These are phyloP conservation scores for Penicillium sp. DNA, from an alignment of 2,329 filamentous ascomycete species.

Conservation along the genomic window DNA sequence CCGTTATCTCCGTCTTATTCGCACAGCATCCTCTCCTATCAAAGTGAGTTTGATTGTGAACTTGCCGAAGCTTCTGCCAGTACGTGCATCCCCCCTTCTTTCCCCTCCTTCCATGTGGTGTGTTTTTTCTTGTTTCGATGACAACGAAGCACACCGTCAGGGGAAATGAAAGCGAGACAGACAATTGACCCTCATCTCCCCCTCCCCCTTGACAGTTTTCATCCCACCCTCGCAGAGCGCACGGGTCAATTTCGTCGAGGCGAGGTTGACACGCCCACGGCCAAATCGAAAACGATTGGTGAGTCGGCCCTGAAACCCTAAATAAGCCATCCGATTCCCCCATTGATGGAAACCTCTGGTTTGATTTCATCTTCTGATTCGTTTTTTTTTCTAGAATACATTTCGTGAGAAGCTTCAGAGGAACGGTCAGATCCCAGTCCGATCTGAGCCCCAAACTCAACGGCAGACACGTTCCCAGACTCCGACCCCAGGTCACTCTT, in stretches of 20 bases:
- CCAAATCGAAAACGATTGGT: constrained; percentile 23
- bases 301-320: constrained; percentile 15
- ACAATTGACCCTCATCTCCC: too few species aligned
- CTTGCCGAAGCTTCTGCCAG: constrained; percentile 13
- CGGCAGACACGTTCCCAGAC: constrained; percentile 10
- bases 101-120: neutral
- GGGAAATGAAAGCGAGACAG: too few species aligned
- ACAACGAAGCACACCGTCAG: too few species aligned
- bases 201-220: constrained; percentile 10
- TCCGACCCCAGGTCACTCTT: constrained; percentile 13
- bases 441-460: constrained; percentile 11
- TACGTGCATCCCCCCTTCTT: neutral
- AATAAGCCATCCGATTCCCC: constrained; percentile 6
- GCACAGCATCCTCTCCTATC: constrained; percentile 25
- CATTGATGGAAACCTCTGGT: constrained; percentile 2
- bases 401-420: constrained; percentile 28
- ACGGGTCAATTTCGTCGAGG: constrained; percentile 18
- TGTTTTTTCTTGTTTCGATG: too few species aligned
- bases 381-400: constrained; percentile 20
- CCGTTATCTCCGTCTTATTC: constrained; percentile 35
- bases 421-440: constrained; percentile 14
- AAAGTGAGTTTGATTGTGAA: constrained; percentile 27
- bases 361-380: too few species aligned
- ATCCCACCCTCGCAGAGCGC: constrained; percentile 12
- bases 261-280: constrained; percentile 15